Base-by-base conservation (phyloP, 805 yeast genomes). In the Danielia oregonensis region DNA sequence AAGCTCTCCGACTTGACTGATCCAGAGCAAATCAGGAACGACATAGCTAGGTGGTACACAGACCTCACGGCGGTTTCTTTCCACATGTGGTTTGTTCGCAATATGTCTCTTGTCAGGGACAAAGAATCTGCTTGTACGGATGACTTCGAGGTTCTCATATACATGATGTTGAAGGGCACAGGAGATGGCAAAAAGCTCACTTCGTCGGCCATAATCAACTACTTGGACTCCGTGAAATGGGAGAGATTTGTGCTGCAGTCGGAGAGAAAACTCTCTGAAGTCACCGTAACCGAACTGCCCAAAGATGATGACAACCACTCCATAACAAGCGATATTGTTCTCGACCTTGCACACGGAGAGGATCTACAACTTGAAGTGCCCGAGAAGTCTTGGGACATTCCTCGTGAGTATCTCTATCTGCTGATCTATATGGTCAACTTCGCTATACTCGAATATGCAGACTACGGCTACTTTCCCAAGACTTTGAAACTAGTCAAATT, bases 1-100 rank as follows among this genome's bases (percentile, higher is more conserved):
- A 16, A 21, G 2, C 24, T 46, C 18, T 17, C 36, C 6, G 40
- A 43, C 32, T 30, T 29, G 6, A 36, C 24, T 11, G 65, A 64
- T 31, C 68, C 68, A 0, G 63, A 57, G 23, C 32, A 33, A 4
- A 49, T 55, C 6, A 32, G 67, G 26, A 16, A 37, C 4, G 43
- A 38, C 15, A 64, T 64, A n/a, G 42, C 52, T 1, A 34, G 39
- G 5, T 64, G 70, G 70, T 63, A 61, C 29, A 37, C 40, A 5
- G 26, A 31, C 1, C 39, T 63, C 24, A 44, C 49, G 2, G 37
- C 41, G 10, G 35, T 36, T 2, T 21, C 27, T 10, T 62, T 63
- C 37, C 33, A 35, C 10, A 32, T 19, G 1, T 63, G 69, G 69
- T 60, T 59, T 33, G 26, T 42, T n/a, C 15, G 18, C 16, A 16